Base-by-base conservation (phyloP, 108 stramenopile genomes). In the Nannochloropsis salina region DNA sequence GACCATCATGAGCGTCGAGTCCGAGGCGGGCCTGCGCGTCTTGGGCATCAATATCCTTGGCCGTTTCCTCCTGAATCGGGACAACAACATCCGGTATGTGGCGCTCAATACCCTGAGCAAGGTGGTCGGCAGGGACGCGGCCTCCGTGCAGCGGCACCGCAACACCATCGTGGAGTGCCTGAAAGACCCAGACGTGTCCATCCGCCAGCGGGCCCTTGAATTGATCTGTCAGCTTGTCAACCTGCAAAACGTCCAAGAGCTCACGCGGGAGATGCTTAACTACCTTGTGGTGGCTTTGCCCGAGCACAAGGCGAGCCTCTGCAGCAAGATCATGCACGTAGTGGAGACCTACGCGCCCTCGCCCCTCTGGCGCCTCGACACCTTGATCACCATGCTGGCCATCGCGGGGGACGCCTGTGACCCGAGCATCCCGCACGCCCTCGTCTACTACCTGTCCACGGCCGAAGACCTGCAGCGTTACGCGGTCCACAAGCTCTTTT, bases 41-140 rank as follows among this genome's bases (percentile, higher is more conserved):
- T 93, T 99, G 84, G 97, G 97, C 47, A 92, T 99, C 83, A 99
- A 98, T 89, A 99, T 99, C 83, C 93, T 99, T 44, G 99, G 99
- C 51, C 92, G 98, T 42, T 99, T 99, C 89, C 92, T 99, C 42
- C 91, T 98, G 45, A 98, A 99, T 88, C 94, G 97, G 6, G 99
- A 99, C 91, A 98, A 99, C 92, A 99, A 99, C 90, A 99, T 99
- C 91, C 95, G 98, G 44, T 99, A 99, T 90, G 98, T 99, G 44
- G 99, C 98, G 11, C 91, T 99, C 86, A 97, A 97, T 84, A 96
- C 97, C 12, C 91, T 99, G 80, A 45, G 88, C 44, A 84, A 82
- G 42, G 91, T 94, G n/a, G 92, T 92, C 5, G 42, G 42, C 20
- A 44, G 86, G 4, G 88, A 91, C 88, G 41, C 85, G 43, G 85